A percentile compares a stretch with the other conserved stretches of the same genome.
phyloP scores from a whole-genome alignment of 495 filamentous ascomycete species.

The Trichoderma reesei region DNA sequence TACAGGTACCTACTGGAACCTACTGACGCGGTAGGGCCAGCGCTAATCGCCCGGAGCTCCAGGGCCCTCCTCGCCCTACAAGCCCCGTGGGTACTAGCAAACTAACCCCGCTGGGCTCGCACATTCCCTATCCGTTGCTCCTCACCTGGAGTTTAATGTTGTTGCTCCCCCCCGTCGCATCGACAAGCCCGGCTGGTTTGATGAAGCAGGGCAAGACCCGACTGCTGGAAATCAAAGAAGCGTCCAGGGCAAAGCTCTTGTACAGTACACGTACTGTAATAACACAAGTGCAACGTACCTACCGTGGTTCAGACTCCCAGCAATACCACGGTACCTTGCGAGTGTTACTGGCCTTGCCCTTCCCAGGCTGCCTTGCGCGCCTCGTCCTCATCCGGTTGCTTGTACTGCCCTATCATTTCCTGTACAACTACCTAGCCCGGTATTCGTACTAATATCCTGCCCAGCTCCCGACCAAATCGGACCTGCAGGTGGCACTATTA shows the following conservation, averaged over 20 bases:
- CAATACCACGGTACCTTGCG: no score
- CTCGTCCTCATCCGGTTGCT: background rate
- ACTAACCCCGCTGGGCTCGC: constrained; percentile 4
- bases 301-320: no score
- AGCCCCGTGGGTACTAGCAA: no score
- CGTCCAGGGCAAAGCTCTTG: no score
- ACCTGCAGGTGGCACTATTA: background rate
- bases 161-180: background rate
- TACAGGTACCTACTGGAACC: background rate
- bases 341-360: no score
- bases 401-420: background rate
- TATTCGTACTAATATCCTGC: background rate
- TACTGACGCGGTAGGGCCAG: background rate
- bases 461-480: background rate
- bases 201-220: background rate
- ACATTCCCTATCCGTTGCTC: background rate
- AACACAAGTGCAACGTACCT: background rate
- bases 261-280: no score
- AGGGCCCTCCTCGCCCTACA: background rate
- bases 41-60: background rate
- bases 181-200: background rate
- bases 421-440: no score
- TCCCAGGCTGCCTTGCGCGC: no score
- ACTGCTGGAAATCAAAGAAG: background rate
- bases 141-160: background rate